Evolutionary conservation across 352 stramenopile species (phyloP), one percentile per base, ranked within the genome.

Genomic region (Phytophthora ramorum): DNA sequence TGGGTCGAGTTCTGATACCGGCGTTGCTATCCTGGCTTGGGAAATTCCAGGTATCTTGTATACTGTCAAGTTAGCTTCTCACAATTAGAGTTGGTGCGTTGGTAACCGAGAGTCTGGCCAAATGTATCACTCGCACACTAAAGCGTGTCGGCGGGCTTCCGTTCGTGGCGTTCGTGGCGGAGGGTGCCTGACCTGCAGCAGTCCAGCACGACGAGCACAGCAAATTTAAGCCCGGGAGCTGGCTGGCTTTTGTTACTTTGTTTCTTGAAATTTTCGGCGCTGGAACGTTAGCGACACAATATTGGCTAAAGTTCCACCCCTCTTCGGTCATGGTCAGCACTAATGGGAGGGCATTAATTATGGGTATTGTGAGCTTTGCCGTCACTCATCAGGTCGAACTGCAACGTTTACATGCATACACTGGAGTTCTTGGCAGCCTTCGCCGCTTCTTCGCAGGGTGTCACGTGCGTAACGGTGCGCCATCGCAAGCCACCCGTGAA

Each of bases 81-180:
- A n/a, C n/a, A n/a, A n/a, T n/a, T n/a, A n/a, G n/a, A n/a, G n/a
- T n/a, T n/a, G n/a, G n/a, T n/a, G n/a, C n/a, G 7, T 32, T 32
- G 26, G 3, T 24, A 43, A 34, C 34, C n/a, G 38, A 43, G 22
- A 16, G 51, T 57, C 45, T 57, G 56, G 20, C n/a, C 34, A 55
- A 13, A 44, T 46, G 37, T 22, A 64, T 64, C 46, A 26, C 17
- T 5, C 49, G 46, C 35, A 44, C 56, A 35, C 45, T 63, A n/a
- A 17, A 41, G 37, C 37, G 37, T 43, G 37, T 43, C 12, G 16
- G 30, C 17, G 44, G 30, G 14, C n/a, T 7, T 17, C 17, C 35
- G 35, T 50, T 41, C 46, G 56, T 50, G 37, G 34, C 35, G 35
- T 38, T 52, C 41, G 26, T 43, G 24, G 26, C 50, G 16, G n/a